Evolutionary conservation across 106 monocot genomes (phyloP).

Genomic region (Iris macrosiphon): DNA sequence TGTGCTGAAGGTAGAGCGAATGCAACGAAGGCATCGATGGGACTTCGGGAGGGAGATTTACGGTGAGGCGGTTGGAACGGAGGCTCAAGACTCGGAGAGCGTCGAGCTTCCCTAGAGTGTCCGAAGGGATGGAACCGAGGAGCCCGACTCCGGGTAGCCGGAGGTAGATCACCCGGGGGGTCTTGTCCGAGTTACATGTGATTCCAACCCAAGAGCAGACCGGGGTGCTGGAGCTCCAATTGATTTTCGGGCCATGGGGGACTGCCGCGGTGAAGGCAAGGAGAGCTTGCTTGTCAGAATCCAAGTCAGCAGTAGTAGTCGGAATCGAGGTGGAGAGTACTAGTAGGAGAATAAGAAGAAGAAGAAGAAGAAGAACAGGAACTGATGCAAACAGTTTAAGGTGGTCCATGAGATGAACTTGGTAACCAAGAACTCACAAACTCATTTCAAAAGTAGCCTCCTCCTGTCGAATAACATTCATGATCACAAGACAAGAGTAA

Average conservation of each 20-base stretch:
- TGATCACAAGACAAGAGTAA: no score
- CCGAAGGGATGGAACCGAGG: constrained; percentile 56
- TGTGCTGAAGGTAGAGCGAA: constrained; percentile 80
- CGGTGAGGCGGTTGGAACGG: constrained; percentile 66
- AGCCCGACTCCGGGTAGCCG: constrained; percentile 78
- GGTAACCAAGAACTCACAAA: neutral
- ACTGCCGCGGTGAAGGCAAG: constrained; percentile 56
- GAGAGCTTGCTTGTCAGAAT: constrained; percentile 69
- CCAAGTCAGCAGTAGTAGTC: constrained; percentile 39
- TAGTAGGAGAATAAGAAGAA: constrained; percentile 23
- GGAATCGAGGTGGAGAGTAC: constrained; percentile 1
- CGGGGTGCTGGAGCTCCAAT: constrained; percentile 51
- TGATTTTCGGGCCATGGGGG: constrained; percentile 77
- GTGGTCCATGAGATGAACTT: constrained; percentile 20
- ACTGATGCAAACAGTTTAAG: constrained; percentile 2
- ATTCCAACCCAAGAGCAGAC: constrained; percentile 91
- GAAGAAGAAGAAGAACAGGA: constrained; percentile 14
- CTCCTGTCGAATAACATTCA: no score
- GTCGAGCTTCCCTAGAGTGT: constrained; percentile 81
- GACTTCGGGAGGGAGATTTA: constrained; percentile 58
- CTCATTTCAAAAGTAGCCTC: neutral
- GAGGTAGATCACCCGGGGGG: constrained; percentile 52
- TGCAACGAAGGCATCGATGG: constrained; percentile 56
- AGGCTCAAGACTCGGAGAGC: constrained; percentile 72
- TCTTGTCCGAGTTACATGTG: constrained; percentile 42